Evolutionary conservation across 768 basidiomycete species (phyloP).

Genomic region (Naganishia onofrii): DNA sequence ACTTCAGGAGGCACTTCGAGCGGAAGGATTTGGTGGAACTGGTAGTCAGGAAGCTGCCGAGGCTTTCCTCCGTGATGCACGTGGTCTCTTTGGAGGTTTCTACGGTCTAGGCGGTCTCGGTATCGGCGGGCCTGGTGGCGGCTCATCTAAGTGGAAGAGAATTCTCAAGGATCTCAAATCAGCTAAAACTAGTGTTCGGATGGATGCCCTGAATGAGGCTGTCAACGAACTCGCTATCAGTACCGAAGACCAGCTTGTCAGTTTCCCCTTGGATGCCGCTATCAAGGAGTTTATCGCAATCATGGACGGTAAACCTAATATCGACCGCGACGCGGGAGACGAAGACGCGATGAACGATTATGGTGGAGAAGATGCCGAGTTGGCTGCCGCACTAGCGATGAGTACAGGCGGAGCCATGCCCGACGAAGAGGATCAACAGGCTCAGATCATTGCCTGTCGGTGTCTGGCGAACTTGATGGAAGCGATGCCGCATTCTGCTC

Average conservation of each 20-base stretch:
- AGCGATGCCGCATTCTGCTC: constrained; percentile 94
- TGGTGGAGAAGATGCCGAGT: constrained; percentile 64
- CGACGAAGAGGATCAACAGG: constrained; percentile 75
- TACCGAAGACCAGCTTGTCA: constrained; percentile 93
- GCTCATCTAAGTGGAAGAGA: constrained; percentile 59
- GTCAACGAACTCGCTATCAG: constrained; percentile 93
- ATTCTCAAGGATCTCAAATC: constrained; percentile 60
- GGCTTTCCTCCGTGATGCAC: constrained; percentile 47
- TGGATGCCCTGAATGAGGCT: constrained; percentile 87
- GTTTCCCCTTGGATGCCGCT: constrained; percentile 90
- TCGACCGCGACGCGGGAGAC: constrained; percentile 37
- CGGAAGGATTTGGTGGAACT: constrained; percentile 30
- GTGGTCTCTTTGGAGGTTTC: constrained; percentile 82
- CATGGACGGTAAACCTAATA: constrained; percentile 59
- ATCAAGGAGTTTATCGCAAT: constrained; percentile 89
- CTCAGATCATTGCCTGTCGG: constrained; percentile 91
- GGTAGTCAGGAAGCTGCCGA: constrained; percentile 54
- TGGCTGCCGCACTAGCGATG: constrained; percentile 65
- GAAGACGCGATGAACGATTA: constrained; percentile 38
- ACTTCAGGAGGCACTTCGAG: constrained; percentile 40
- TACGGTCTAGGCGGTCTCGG: constrained; percentile 55
- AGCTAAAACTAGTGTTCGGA: constrained; percentile 62
- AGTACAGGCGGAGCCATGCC: constrained; percentile 57
- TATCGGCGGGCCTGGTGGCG: constrained; percentile 65
- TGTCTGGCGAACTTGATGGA: constrained; percentile 98